Evolutionary conservation across 495 filamentous ascomycete species (phyloP).

Genomic region (Penicillium mononematosum): DNA sequence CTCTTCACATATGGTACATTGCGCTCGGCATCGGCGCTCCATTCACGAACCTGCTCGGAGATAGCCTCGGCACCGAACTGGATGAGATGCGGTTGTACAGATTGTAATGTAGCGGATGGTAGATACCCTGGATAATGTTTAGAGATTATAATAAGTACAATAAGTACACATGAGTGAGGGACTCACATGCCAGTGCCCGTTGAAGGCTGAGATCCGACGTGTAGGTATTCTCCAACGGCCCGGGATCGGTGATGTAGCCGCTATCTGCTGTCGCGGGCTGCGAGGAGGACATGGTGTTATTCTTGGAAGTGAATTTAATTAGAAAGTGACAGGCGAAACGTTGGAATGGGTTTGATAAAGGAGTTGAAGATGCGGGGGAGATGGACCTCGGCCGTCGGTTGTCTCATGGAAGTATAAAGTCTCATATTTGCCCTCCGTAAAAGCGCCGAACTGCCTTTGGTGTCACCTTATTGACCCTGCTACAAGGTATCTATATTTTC

Average conservation of each 20-base stretch:
- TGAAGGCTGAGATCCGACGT: conserved; percentile 34
- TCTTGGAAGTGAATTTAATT: not conserved
- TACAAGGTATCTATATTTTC: not conserved
- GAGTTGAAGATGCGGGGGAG: conserved; percentile 4
- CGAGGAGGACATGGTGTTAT: not conserved
- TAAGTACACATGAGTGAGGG: not conserved
- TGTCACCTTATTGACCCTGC: not conserved
- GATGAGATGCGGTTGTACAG: conserved; percentile 23
- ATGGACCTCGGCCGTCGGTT: conserved; percentile 27
- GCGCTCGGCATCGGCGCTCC: conserved; percentile 38
- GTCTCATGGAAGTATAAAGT: conserved; percentile 1
- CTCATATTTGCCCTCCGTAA: conserved; percentile 4
- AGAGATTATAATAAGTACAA: not conserved
- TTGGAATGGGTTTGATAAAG: not conserved
- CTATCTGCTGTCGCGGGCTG: conserved; percentile 34
- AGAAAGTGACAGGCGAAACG: not conserved
- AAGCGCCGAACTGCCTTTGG: conserved; percentile 7
- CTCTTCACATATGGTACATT: conserved; percentile 41
- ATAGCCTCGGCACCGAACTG: conserved; percentile 37
- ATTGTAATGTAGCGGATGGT: conserved; percentile 20
- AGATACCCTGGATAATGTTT: conserved; percentile 30
- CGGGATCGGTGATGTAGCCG: conserved; percentile 34
- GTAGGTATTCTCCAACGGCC: conserved; percentile 33
- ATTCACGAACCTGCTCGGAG: conserved; percentile 32
- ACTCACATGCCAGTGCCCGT: conserved; percentile 29